These are phyloP conservation scores for Schoenoplectus tabernaemontani DNA, from an alignment of 202 grass and related monocot species.

Conservation along the genomic window DNA sequence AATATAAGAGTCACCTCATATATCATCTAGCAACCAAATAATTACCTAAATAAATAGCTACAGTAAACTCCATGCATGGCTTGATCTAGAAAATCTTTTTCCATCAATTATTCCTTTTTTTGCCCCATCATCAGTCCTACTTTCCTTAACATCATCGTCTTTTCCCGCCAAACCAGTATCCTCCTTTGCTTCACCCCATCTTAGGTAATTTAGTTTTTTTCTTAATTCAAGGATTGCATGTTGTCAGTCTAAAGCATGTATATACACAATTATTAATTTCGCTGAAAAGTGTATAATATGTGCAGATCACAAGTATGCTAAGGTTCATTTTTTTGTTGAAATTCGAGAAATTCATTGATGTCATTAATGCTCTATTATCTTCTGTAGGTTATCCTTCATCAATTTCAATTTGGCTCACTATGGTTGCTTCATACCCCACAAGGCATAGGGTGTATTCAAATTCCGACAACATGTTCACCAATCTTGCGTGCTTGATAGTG, in stretches of 20 bases:
- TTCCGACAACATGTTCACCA: conserved; percentile 12
- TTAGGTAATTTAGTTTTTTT: no score
- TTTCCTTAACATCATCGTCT: no score
- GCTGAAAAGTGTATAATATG: background rate
- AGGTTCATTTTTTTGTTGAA: background rate
- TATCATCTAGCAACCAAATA: no score
- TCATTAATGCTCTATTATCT: background rate
- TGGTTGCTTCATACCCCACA: background rate
- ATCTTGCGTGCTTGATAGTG: conserved; percentile 24
- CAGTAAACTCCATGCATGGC: no score
- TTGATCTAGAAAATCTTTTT: no score
- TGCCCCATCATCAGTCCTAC: no score
- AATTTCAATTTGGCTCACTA: background rate
- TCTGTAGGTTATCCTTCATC: background rate
- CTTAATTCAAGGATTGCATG: no score
- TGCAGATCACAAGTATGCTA: background rate
- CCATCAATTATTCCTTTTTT: no score
- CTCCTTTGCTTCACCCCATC: no score
- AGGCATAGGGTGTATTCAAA: background rate
- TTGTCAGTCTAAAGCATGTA: background rate
- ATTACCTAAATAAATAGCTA: no score
- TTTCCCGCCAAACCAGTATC: no score
- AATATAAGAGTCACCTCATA: no score
- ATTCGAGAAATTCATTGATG: background rate
- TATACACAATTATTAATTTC: background rate